Conservation (phyloP, 1,284 basidiomycete genomes). For the Leccinum pachyderme region DNA sequence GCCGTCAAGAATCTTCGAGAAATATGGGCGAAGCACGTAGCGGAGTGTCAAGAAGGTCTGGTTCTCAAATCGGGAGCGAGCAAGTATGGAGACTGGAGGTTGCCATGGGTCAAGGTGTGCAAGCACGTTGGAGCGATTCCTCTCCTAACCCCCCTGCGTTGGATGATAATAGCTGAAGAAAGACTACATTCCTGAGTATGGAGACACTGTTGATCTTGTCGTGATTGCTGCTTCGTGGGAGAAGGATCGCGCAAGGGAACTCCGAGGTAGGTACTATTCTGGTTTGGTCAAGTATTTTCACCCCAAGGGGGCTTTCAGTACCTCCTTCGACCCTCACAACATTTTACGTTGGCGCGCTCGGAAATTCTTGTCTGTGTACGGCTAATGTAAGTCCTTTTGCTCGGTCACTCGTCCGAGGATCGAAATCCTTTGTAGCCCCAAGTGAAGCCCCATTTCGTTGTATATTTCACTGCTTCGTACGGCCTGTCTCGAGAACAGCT, state of each 20-base stretch:
- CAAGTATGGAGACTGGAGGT: slow-evolving; percentile 57
- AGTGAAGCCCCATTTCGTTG: slow-evolving; percentile 56
- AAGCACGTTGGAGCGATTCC: background rate
- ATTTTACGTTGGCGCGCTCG: slow-evolving; percentile 71
- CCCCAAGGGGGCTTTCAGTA: slow-evolving; percentile 42
- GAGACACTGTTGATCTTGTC: slow-evolving; percentile 77
- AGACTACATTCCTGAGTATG: slow-evolving; percentile 82
- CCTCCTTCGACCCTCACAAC: slow-evolving; percentile 72
- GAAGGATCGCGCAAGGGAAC: slow-evolving; percentile 68
- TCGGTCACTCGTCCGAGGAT: slow-evolving; percentile 1
- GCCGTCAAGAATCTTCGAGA: slow-evolving; percentile 36
- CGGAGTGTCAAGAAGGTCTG: slow-evolving; percentile 60
- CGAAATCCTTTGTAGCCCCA: slow-evolving; percentile 33
- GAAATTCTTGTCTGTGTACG: slow-evolving; percentile 39
- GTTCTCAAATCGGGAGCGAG: slow-evolving; percentile 76
- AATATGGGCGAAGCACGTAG: slow-evolving; percentile 52
- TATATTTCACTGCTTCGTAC: slow-evolving; percentile 75
- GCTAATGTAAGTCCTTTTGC: slow-evolving; percentile 35
- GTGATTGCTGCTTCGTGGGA: slow-evolving; percentile 79
- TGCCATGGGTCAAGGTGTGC: slow-evolving; percentile 76
- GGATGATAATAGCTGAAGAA: slow-evolving; percentile 46
- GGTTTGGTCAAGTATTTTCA: background rate
- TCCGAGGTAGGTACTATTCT: slow-evolving; percentile 54
- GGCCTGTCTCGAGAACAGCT: slow-evolving; percentile 64
- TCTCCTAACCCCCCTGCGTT: background rate